A percentile compares a stretch with the other conserved stretches of the same genome.
Conservation (phyloP, 1,139 yeast species). For the Geotrichum klebahnii region DNA sequence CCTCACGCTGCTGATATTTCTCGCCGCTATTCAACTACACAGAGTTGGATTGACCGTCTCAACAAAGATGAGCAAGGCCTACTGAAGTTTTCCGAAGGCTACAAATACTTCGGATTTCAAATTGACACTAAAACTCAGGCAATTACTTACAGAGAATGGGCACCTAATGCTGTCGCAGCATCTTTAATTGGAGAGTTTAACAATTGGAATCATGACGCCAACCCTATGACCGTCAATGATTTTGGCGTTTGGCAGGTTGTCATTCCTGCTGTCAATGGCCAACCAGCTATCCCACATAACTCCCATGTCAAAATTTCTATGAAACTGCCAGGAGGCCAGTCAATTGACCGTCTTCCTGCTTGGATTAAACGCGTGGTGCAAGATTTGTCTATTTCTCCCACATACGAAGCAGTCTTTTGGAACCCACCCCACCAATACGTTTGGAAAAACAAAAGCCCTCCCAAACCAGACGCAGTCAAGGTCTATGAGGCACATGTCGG, state of each 20-base stretch:
- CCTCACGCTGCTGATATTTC: slow-evolving; percentile 65
- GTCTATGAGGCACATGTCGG: slow-evolving; percentile 97
- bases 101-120: slow-evolving; percentile 72
- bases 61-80: slow-evolving; percentile 48
- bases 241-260: slow-evolving; percentile 67
- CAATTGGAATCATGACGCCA: slow-evolving; percentile 63
- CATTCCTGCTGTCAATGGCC: slow-evolving; percentile 50
- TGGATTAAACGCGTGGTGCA: slow-evolving; percentile 85
- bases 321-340: slow-evolving; percentile 61
- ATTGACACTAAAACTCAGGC: slow-evolving; percentile 50
- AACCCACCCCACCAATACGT: slow-evolving; percentile 61
- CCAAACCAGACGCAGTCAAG: slow-evolving; percentile 67
- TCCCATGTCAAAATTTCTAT: slow-evolving; percentile 72
- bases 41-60: slow-evolving; percentile 54
- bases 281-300: slow-evolving; percentile 72
- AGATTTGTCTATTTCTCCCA: slow-evolving; percentile 47
- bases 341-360: slow-evolving; percentile 78
- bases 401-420: slow-evolving; percentile 90
- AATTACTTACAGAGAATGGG: slow-evolving; percentile 72
- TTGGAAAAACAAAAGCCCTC: slow-evolving; percentile 52
- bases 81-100: slow-evolving; percentile 53
- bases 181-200: slow-evolving; percentile 87
- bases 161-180: slow-evolving; percentile 78
- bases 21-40: slow-evolving; percentile 52
- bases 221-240: slow-evolving; percentile 50